These are phyloP conservation scores for Wallacemonas sp. DNA, from an alignment of 208 protist species.

Conservation along the genomic window DNA sequence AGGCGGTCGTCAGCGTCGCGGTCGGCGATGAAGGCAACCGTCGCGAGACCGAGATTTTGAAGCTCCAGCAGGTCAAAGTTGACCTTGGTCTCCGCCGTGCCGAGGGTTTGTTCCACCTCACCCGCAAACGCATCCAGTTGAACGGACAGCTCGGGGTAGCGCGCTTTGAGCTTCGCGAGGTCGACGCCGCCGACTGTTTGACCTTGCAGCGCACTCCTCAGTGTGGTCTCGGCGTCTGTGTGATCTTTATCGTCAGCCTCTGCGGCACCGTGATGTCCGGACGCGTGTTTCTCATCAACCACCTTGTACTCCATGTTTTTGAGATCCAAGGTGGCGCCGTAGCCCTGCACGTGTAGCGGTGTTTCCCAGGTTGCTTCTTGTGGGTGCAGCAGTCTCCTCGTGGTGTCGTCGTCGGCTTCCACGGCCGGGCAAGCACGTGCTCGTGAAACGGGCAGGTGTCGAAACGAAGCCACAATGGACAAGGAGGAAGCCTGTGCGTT, in stretches of 20 bases:
- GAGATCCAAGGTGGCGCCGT: conserved; percentile 94
- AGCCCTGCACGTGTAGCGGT: conserved; percentile 84
- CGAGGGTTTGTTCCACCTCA: conserved; percentile 30
- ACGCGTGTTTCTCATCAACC: conserved; percentile 79
- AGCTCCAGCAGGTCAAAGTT: conserved; percentile 74
- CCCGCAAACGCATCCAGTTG: conserved; percentile 45
- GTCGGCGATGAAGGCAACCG: conserved; percentile 43
- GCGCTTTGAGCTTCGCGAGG: conserved; percentile 28
- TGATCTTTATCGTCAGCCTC: too few relatives aligned
- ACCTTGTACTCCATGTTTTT: conserved; percentile 98
- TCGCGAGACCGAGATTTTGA: conserved; percentile 57
- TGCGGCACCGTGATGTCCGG: too few relatives aligned
- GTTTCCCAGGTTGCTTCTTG: conserved; percentile 30
- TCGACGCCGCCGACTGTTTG: conserved; percentile 46
- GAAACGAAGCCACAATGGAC: conserved; percentile 40
- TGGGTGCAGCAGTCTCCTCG: not conserved
- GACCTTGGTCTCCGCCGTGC: conserved; percentile 47
- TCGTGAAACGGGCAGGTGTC: conserved; percentile 53
- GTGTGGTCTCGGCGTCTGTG: not conserved
- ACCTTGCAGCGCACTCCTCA: not conserved
- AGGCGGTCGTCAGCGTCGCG: conserved; percentile 60
- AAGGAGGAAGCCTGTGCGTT: not conserved
- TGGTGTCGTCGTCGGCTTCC: not conserved
- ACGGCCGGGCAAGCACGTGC: conserved; percentile 17
- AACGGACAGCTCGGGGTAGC: conserved; percentile 31